phyloP scores from a whole-genome alignment of 2,329 filamentous ascomycete species.

The Ilyonectria destructans region DNA sequence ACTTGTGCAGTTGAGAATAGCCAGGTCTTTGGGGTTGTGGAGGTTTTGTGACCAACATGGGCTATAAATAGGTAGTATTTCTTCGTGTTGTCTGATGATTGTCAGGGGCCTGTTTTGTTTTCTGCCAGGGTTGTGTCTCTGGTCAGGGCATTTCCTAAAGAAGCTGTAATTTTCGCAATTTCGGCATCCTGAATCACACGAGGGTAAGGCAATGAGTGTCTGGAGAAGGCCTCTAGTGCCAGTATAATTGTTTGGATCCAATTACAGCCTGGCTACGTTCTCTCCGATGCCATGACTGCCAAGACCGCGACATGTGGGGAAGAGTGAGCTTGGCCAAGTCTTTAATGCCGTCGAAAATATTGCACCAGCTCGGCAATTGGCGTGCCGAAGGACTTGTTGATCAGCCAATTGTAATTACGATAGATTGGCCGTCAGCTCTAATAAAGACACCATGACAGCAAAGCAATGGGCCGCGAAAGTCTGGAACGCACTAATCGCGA shows the following conservation, averaged over 20 bases:
- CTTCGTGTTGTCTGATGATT: not conserved
- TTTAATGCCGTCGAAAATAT: not conserved
- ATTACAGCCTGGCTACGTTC: not conserved
- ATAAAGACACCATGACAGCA: not conserved
- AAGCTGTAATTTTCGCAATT: conserved; percentile 1
- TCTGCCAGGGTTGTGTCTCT: not conserved
- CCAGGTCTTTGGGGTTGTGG: not conserved
- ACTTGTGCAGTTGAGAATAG: not conserved
- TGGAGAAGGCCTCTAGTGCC: not conserved
- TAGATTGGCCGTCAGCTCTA: not conserved
- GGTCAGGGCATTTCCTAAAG: not conserved
- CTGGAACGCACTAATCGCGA: conserved; percentile 6
- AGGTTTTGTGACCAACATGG: not conserved
- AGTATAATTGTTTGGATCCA: no score
- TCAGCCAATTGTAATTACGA: not conserved
- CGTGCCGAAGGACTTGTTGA: not conserved
- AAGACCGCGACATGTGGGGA: not conserved
- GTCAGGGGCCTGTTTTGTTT: not conserved
- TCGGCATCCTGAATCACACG: not conserved
- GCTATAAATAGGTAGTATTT: conserved; percentile 4
- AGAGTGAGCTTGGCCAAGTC: not conserved
- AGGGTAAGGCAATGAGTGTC: not conserved
- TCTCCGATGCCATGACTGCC: not conserved
- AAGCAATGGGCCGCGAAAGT: not conserved
- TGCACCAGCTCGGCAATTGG: not conserved